phyloP scores from a whole-genome alignment of 1,284 basidiomycete genomes.

The Austroboletus niveus region DNA sequence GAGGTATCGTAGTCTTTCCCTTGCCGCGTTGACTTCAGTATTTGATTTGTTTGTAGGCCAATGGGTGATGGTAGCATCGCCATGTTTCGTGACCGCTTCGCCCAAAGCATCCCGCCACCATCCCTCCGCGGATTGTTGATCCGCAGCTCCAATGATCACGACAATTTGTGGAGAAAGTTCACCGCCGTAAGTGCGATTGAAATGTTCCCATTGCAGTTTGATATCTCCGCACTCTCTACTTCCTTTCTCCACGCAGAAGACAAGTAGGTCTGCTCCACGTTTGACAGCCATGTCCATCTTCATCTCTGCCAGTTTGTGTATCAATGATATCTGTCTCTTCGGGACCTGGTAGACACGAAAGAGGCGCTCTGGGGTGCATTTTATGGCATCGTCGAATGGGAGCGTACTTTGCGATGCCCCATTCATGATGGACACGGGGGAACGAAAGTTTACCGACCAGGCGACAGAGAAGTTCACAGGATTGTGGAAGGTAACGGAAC shows the following conservation, averaged over 20 bases:
- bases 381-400: constrained; percentile 21
- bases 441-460: constrained; percentile 11
- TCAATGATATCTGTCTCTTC: not conserved
- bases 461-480: constrained; percentile 11
- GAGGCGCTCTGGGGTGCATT: constrained; percentile 17
- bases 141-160: constrained; percentile 19
- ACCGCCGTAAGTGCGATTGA: constrained; percentile 24
- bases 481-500: constrained; percentile 15
- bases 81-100: not conserved
- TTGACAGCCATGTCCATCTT: constrained; percentile 14
- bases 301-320: not conserved
- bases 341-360: constrained; percentile 23
- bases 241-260: constrained; percentile 19
- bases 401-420: constrained; percentile 7
- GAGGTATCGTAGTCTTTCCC: constrained; percentile 9
- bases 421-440: constrained; percentile 12
- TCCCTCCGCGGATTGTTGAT: constrained; percentile 17
- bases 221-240: constrained; percentile 3
- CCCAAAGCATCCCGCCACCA: constrained; percentile 19
- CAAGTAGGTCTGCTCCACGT: constrained; percentile 25
- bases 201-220: constrained; percentile 25
- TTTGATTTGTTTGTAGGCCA: constrained; percentile 14
- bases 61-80: constrained; percentile 12
- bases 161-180: constrained; percentile 29
- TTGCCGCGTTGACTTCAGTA: constrained; percentile 4